These are phyloP conservation scores for Larix kaempferi DNA, from an alignment of 75 land plant species.

Conservation along the genomic window DNA sequence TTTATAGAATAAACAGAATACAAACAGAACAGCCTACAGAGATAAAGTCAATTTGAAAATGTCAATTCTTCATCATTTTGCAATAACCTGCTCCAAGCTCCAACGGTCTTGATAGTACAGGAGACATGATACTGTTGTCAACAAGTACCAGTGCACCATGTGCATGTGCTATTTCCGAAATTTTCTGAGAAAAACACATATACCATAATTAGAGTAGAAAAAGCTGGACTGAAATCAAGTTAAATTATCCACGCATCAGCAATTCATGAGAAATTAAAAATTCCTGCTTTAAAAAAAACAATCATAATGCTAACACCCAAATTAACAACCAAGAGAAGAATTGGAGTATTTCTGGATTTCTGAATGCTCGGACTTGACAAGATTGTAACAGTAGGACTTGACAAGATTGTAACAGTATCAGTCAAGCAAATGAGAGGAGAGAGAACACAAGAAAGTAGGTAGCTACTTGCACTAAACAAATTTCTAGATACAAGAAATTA, in stretches of 20 bases:
- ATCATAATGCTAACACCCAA: not conserved
- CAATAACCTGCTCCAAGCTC: constrained; percentile 91
- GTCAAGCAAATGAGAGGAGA: not conserved
- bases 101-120: constrained; percentile 86
- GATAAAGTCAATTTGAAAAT: not conserved
- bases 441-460: not conserved
- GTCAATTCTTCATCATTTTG: not conserved
- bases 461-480: not conserved
- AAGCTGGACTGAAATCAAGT: not conserved
- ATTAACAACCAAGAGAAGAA: not conserved
- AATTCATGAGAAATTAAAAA: not conserved
- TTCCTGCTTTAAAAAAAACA: not conserved
- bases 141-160: constrained; percentile 90
- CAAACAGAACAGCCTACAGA: not conserved
- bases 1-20: not conserved
- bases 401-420: not conserved
- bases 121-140: constrained; percentile 98
- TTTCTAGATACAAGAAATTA: not conserved
- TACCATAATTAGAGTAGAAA: not conserved
- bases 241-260: not conserved
- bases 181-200: constrained; percentile 51
- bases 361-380: not conserved
- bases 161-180: constrained; percentile 73
- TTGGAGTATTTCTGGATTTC: not conserved
- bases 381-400: not conserved